These are phyloP conservation scores for Tolypocladium tundrense DNA, from an alignment of 2,329 filamentous ascomycete genomes.

Conservation along the genomic window DNA sequence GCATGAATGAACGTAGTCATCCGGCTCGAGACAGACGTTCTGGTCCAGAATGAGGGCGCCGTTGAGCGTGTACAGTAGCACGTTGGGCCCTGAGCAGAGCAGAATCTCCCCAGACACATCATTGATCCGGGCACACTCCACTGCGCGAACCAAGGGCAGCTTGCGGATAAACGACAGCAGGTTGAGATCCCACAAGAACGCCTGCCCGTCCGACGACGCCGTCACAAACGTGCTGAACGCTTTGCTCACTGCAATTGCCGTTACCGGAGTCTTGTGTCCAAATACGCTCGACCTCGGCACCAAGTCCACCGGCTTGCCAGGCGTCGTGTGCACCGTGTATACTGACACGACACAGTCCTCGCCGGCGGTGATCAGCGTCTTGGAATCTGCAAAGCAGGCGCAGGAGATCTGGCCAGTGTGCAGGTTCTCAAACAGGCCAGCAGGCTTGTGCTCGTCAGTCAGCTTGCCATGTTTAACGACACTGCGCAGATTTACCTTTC, in stretches of 20 bases:
- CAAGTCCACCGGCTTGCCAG: conserved; percentile 65
- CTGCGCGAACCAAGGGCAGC: conserved; percentile 46
- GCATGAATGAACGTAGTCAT: conserved; percentile 71
- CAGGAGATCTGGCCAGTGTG: conserved; percentile 84
- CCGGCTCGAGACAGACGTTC: conserved; percentile 58
- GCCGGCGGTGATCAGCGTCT: conserved; percentile 83
- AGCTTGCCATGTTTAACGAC: conserved; percentile 1
- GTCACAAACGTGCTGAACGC: conserved; percentile 84
- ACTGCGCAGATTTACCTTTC: conserved; percentile 42
- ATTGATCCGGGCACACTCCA: conserved; percentile 76
- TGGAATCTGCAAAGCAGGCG: conserved; percentile 77
- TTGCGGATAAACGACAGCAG: conserved; percentile 75
- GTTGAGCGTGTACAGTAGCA: conserved; percentile 80
- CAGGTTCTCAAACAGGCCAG: conserved; percentile 86
- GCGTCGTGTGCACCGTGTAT: conserved; percentile 58
- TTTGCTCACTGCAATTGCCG: conserved; percentile 71
- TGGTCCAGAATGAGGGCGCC: conserved; percentile 75
- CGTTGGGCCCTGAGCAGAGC: conserved; percentile 64
- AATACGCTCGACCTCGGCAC: conserved; percentile 73
- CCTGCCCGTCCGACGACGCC: conserved; percentile 68
- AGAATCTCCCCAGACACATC: conserved; percentile 86
- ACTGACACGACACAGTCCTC: conserved; percentile 86
- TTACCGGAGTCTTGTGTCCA: conserved; percentile 79
- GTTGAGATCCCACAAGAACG: conserved; percentile 92
- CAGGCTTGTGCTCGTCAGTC: conserved; percentile 34